phyloP scores from a whole-genome alignment of 2,329 filamentous ascomycete species.

The Aspergillus fumigatus region DNA sequence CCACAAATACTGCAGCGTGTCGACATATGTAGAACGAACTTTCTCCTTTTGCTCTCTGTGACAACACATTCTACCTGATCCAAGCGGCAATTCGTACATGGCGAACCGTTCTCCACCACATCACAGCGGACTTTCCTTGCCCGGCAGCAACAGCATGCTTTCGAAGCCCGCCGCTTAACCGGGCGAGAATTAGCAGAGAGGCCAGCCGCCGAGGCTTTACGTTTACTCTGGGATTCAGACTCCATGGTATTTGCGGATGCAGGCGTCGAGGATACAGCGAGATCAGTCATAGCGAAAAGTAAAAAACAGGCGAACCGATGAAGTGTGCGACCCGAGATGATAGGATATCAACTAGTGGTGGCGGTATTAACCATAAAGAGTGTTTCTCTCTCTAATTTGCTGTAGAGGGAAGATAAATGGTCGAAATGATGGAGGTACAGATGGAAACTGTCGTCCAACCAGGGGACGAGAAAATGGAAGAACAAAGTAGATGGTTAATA shows the following conservation, averaged over 20 bases:
- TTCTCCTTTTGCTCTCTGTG: constrained; percentile 75
- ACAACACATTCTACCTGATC: constrained; percentile 54
- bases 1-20: constrained; percentile 7
- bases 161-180: constrained; percentile 80
- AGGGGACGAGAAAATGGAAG: not conserved
- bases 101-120: constrained; percentile 78
- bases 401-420: not conserved
- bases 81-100: constrained; percentile 77
- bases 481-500: constrained; percentile 2
- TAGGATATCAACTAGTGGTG: constrained; percentile 12
- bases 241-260: constrained; percentile 18
- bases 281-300: constrained; percentile 21
- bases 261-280: constrained; percentile 13
- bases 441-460: not conserved
- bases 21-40: constrained; percentile 28
- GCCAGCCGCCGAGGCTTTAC: constrained; percentile 54
- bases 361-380: constrained; percentile 1
- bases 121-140: constrained; percentile 90
- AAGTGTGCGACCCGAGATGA: constrained; percentile 13
- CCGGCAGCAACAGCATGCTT: constrained; percentile 84
- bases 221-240: constrained; percentile 44
- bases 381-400: not conserved
- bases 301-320: constrained; percentile 10
- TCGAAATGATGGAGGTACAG: not conserved
- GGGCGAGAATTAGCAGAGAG: constrained; percentile 51